Evolutionary conservation across 2,329 filamentous ascomycete genomes (phyloP), one percentile per base, ranked within the genome.

Genomic region (Ustilaginoidea virens): DNA sequence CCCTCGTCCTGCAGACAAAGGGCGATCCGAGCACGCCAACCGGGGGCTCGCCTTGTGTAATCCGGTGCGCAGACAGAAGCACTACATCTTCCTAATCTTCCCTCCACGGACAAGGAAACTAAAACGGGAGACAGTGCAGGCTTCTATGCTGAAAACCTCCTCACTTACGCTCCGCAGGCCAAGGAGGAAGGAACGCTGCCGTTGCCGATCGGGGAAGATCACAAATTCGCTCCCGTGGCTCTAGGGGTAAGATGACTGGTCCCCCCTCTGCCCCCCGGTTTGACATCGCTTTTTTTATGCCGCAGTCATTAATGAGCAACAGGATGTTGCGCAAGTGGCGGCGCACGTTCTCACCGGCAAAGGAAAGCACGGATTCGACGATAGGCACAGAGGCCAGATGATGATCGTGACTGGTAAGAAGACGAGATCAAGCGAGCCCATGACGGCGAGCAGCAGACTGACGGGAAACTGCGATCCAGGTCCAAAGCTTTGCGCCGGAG

Each of bases 61-160:
- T 65, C 35, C 48, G 60, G 58, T 60, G 34, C 9, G 16, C 11
- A n/a, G n/a, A n/a, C n/a, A n/a, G n/a, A n/a, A n/a, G n/a, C n/a
- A n/a, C n/a, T n/a, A n/a, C n/a, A n/a, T n/a, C n/a, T n/a, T n/a
- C n/a, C n/a, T n/a, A n/a, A n/a, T n/a, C n/a, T n/a, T n/a, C n/a
- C n/a, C n/a, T n/a, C n/a, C n/a, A n/a, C n/a, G n/a, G n/a, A n/a
- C n/a, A n/a, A n/a, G n/a, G n/a, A n/a, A n/a, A n/a, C n/a, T n/a
- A n/a, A n/a, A n/a, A n/a, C n/a, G n/a, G n/a, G 3, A 11, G 15
- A 3, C 17, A 61, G 59, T 4, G 57, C 60, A 11, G 60, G 61
- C 3, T 64, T 65, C 37, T 65, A 65, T 35, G 58, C 60, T 3
- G 61, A 66, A 42, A 66, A 66, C 30, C 43, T 66, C n/a, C 48